Evolutionary conservation across 768 basidiomycete species (phyloP).

Genomic region (Sarcodon sp.): DNA sequence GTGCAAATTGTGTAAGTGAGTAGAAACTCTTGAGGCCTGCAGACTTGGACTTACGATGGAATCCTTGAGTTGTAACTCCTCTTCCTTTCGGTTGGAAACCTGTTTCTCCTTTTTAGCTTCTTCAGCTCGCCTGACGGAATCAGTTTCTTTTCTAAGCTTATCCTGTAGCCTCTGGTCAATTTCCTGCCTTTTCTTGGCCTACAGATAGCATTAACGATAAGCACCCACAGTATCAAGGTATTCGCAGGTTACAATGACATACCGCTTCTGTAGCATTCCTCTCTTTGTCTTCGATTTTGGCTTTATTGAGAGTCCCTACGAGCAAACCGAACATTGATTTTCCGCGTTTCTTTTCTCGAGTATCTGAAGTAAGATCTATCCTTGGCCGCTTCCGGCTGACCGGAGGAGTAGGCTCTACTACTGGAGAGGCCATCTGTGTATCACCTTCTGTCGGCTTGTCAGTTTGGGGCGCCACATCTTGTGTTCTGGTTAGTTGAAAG

Average conservation of each 20-base stretch:
- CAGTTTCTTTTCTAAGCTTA: constrained; percentile 78
- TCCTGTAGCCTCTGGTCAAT: constrained; percentile 78
- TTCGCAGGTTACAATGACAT: constrained; percentile 8
- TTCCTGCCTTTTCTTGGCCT: constrained; percentile 78
- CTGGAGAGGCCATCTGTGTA: constrained; percentile 10
- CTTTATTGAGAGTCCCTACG: constrained; percentile 75
- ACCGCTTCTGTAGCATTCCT: constrained; percentile 80
- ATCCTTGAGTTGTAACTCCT: constrained; percentile 71
- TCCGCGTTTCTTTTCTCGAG: constrained; percentile 67
- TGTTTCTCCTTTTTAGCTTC: constrained; percentile 80
- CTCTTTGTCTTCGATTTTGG: constrained; percentile 79
- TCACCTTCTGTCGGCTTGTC: constrained; percentile 4
- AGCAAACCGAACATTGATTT: constrained; percentile 83
- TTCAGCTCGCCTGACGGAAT: constrained; percentile 73
- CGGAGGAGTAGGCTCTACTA: constrained; percentile 7
- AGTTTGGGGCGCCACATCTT: neutral
- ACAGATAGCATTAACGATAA: constrained; percentile 1
- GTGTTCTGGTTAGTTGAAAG: neutral
- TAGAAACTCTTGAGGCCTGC: constrained; percentile 1
- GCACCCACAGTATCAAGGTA: neutral
- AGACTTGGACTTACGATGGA: constrained; percentile 46
- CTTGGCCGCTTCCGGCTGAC: constrained; percentile 57
- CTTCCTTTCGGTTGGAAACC: constrained; percentile 64
- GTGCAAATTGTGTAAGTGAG: neutral
- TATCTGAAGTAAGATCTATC: constrained; percentile 45